Conservation (phyloP, 345 rosid species). For the Bruguiera parviflora region DNA sequence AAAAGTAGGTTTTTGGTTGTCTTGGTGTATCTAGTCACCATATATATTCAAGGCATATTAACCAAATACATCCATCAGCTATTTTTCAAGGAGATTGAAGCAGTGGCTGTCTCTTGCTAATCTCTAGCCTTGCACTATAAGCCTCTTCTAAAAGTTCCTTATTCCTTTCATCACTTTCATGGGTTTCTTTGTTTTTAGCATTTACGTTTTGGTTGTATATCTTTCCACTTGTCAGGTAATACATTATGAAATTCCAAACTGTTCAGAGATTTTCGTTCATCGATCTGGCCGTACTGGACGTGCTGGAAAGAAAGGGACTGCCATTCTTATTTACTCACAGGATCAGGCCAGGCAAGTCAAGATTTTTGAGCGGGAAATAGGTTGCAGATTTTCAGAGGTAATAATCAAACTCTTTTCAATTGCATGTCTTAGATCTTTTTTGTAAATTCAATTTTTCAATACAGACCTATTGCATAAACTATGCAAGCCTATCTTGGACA, state of each 20-base stretch:
- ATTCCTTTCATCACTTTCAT: no score
- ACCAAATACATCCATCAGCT: no score
- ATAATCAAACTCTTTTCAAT: slow-evolving; percentile 1
- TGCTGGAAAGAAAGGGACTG: slow-evolving; percentile 96
- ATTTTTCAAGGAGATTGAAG: no score
- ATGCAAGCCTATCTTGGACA: no score
- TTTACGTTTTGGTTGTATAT: not conserved
- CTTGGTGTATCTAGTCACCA: no score
- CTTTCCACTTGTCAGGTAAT: slow-evolving; percentile 43
- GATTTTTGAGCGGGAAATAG: slow-evolving; percentile 81
- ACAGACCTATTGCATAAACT: not conserved
- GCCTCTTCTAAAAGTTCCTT: no score
- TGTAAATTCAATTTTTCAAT: not conserved
- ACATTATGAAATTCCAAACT: slow-evolving; percentile 92
- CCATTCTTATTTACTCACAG: slow-evolving; percentile 69
- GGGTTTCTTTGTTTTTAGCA: not conserved
- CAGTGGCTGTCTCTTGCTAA: no score
- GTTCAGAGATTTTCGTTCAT: slow-evolving; percentile 89
- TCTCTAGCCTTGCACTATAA: no score
- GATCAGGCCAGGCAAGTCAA: slow-evolving; percentile 65
- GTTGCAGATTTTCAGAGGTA: slow-evolving; percentile 85
- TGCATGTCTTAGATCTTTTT: not conserved
- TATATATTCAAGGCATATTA: no score
- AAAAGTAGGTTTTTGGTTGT: no score
- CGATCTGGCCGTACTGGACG: slow-evolving; percentile 99